Evolutionary conservation across 345 rosid genomes (phyloP), one percentile per base, ranked within the genome.

Genomic region (Raphanus raphanistrum): DNA sequence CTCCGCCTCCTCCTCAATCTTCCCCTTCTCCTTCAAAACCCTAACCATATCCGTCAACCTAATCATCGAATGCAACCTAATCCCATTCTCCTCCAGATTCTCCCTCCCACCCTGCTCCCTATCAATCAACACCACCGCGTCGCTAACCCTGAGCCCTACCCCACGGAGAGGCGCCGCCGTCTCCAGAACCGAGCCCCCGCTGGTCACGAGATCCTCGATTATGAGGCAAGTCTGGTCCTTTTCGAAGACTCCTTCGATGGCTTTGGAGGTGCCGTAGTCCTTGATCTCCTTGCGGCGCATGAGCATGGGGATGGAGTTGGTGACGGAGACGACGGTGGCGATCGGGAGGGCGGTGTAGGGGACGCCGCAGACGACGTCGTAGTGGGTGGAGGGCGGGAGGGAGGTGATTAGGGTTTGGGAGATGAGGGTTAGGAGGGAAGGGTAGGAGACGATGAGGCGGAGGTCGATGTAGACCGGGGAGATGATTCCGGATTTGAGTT

Each of bases 301-400:
- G 70, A 95, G 85, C 98, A 91, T 90, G 4, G 98, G 96, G 79
- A 90, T 78, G 80, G 68, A 48, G 33, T 85, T 84, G 84, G 86
- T 66, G 54, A 84, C 58, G 68, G 99, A 95, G 77, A 95, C 88
- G 72, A 86, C 84, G 72, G 93, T 88, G 76, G 99, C 99, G 33
- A 95, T 91, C 5, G 98, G 98, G n/a, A 88, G 87, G 17, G 97
- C 98, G 8, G 98, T 92, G 90, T 94, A 92, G 3, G 98, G 97
- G 61, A 94, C 98, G 59, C 97, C 98, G 41, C 98, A 94, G 48
- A 94, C 79, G 63, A 84, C 68, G 82, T 94, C 89, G 79, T 76
- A 94, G 67, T 80, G 31, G 54, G 92, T 16, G 61, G 87, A 68
- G 31, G 92, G 33, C 1, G 96, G 80, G 79, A 92, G 87, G 36